Evolutionary conservation across 1,284 basidiomycete species (phyloP).

Genomic region (Hortiboletus rubellus): DNA sequence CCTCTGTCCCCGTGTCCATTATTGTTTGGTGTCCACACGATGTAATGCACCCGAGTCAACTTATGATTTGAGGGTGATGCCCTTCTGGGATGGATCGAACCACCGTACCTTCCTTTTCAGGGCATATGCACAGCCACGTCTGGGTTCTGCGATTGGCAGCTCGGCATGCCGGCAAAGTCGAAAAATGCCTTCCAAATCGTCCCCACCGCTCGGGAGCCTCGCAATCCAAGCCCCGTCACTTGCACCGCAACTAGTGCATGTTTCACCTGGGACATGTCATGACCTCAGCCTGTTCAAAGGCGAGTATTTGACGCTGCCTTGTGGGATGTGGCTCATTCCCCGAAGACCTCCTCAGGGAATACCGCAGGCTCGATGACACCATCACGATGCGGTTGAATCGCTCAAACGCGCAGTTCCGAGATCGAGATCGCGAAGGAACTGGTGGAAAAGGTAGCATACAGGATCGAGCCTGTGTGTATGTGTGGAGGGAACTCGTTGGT

Average conservation of each 20-base stretch:
- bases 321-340: slow-evolving; percentile 14
- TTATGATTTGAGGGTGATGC: not conserved
- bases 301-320: slow-evolving; percentile 7
- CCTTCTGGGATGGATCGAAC: slow-evolving; percentile 13
- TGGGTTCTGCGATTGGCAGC: slow-evolving; percentile 25
- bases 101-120: slow-evolving; percentile 34
- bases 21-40: too few species aligned
- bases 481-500: slow-evolving; percentile 87
- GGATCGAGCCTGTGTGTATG: slow-evolving; percentile 72
- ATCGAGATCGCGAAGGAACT: slow-evolving; percentile 54
- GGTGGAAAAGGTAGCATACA: slow-evolving; percentile 52
- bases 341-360: slow-evolving; percentile 81
- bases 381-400: slow-evolving; percentile 85
- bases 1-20: not conserved
- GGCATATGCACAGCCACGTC: slow-evolving; percentile 23
- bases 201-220: slow-evolving; percentile 61
- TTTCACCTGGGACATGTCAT: slow-evolving; percentile 72
- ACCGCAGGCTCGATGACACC: slow-evolving; percentile 80
- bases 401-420: slow-evolving; percentile 76
- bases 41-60: not conserved
- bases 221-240: slow-evolving; percentile 64
- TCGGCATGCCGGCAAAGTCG: slow-evolving; percentile 30
- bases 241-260: slow-evolving; percentile 59
- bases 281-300: slow-evolving; percentile 86
- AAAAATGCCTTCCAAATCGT: slow-evolving; percentile 51